phyloP scores from a whole-genome alignment of 305 asterid species.

The Fraxinus velutina region DNA sequence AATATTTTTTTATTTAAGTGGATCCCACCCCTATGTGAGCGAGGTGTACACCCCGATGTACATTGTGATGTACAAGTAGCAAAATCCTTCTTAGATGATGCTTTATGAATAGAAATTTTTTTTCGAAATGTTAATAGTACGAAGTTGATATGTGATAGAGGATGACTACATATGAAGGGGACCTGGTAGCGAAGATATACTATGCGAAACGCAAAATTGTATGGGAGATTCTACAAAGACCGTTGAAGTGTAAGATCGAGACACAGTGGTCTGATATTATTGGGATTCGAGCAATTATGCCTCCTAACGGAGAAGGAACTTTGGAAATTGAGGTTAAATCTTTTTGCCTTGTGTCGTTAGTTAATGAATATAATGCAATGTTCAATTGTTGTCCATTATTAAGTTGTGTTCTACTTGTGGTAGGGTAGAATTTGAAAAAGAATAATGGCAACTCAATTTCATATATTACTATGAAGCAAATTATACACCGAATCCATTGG shows the following conservation, averaged over 20 bases:
- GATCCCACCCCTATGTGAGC: no score
- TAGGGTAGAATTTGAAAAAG: neutral
- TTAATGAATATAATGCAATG: neutral
- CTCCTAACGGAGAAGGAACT: conserved; percentile 16
- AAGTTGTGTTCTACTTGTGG: neutral
- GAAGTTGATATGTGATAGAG: conserved; percentile 25
- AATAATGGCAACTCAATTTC: neutral
- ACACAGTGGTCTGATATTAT: conserved; percentile 44
- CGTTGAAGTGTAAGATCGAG: conserved; percentile 54
- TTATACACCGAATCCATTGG: neutral
- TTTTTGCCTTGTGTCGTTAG: neutral
- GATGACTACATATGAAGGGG: conserved; percentile 32
- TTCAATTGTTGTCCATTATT: neutral
- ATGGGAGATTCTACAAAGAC: conserved; percentile 57
- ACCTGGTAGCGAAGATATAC: conserved; percentile 43
- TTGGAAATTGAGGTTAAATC: conserved; percentile 45
- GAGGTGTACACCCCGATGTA: no score
- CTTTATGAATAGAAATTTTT: neutral
- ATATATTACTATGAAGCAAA: neutral
- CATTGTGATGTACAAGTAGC: no score
- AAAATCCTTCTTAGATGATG: neutral
- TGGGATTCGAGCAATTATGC: conserved; percentile 33
- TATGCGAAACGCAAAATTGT: conserved; percentile 45
- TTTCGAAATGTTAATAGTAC: neutral
- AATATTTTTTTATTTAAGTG: no score